Evolutionary conservation across 2,329 filamentous ascomycete genomes (phyloP).

Genomic region (Aureobasidium sp.): DNA sequence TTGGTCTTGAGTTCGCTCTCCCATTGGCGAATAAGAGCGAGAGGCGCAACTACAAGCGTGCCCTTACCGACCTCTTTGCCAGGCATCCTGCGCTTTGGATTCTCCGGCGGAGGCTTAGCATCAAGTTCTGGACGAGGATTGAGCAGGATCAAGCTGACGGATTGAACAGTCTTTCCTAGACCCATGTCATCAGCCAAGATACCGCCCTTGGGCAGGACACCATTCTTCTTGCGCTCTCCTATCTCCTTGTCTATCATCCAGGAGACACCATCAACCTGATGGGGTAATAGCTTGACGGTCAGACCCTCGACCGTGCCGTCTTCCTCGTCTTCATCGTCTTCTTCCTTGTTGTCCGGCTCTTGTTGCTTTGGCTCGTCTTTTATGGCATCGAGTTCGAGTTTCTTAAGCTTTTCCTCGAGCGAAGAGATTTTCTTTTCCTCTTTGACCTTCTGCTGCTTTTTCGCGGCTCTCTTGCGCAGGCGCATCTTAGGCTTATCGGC

Average conservation of each 20-base stretch:
- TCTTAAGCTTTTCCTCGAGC: slow-evolving; percentile 39
- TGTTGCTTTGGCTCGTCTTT: slow-evolving; percentile 41
- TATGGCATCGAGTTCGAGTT: slow-evolving; percentile 44
- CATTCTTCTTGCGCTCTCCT: slow-evolving; percentile 73
- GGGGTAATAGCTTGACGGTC: slow-evolving; percentile 79
- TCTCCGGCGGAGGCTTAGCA: slow-evolving; percentile 46
- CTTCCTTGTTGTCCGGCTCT: slow-evolving; percentile 22
- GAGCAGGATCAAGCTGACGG: slow-evolving; percentile 77
- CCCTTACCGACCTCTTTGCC: slow-evolving; percentile 60
- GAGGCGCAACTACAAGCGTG: slow-evolving; percentile 84
- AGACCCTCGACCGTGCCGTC: slow-evolving; percentile 70
- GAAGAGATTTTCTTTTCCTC: slow-evolving; percentile 31
- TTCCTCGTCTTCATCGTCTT: slow-evolving; percentile 43
- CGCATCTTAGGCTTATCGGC: slow-evolving; percentile 48
- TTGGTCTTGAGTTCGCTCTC: slow-evolving; percentile 86
- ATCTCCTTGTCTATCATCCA: slow-evolving; percentile 96
- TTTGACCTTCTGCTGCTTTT: slow-evolving; percentile 24
- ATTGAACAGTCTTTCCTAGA: slow-evolving; percentile 91
- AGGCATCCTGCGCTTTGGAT: slow-evolving; percentile 60
- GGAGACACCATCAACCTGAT: slow-evolving; percentile 86
- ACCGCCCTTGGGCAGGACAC: slow-evolving; percentile 76
- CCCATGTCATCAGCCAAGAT: slow-evolving; percentile 98
- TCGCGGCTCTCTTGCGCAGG: slow-evolving; percentile 40
- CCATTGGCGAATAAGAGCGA: slow-evolving; percentile 96
- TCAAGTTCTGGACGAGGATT: slow-evolving; percentile 57